Evolutionary conservation across 2,329 filamentous ascomycete genomes (phyloP).

Genomic region (Paraconiothyrium brasiliense): DNA sequence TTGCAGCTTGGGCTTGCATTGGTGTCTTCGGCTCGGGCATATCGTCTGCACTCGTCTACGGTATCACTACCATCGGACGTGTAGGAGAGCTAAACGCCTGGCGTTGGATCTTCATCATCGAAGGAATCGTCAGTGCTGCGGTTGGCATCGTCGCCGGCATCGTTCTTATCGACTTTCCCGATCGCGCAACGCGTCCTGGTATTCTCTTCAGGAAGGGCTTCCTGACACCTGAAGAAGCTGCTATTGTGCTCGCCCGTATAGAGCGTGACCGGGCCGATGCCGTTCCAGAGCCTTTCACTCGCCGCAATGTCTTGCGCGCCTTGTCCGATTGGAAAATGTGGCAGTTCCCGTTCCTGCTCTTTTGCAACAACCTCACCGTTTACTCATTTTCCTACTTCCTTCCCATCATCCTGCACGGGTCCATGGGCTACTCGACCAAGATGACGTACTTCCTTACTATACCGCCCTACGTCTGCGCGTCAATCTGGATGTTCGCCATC

Average conservation of each 20-base stretch:
- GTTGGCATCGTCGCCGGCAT: constrained; percentile 19
- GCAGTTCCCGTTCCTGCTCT: constrained; percentile 24
- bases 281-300: constrained; percentile 37
- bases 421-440: constrained; percentile 40
- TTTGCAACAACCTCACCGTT: constrained; percentile 34
- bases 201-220: constrained; percentile 33
- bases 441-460: constrained; percentile 39
- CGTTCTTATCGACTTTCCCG: constrained; percentile 23
- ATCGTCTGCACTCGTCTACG: constrained; percentile 60
- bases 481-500: constrained; percentile 25
- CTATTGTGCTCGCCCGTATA: constrained; percentile 40
- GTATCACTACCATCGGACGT: constrained; percentile 36
- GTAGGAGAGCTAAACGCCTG: constrained; percentile 9
- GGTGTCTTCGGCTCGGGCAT: constrained; percentile 63
- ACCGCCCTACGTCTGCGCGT: constrained; percentile 40
- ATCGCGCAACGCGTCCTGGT: constrained; percentile 18
- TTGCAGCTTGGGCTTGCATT: constrained; percentile 61
- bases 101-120: constrained; percentile 21
- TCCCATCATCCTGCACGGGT: constrained; percentile 41
- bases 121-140: constrained; percentile 20
- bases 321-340: constrained; percentile 30
- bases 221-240: constrained; percentile 35
- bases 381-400: constrained; percentile 44
- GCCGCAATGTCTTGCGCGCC: constrained; percentile 28
- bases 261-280: constrained; percentile 40